phyloP scores from a whole-genome alignment of 139 green algal species.

The Chlamydomonas incerta region DNA sequence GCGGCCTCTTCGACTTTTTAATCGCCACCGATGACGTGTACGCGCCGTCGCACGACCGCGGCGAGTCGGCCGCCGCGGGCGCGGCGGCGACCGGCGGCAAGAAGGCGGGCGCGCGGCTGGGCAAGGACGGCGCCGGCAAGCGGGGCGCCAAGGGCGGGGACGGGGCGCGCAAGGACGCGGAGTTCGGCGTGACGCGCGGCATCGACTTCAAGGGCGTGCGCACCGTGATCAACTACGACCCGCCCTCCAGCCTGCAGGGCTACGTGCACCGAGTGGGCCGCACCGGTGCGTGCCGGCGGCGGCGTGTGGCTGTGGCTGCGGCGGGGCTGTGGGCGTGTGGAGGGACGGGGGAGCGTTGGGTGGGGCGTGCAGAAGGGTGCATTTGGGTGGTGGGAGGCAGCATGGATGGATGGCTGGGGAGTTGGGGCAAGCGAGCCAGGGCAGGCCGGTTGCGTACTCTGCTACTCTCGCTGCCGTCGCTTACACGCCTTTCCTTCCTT shows the following conservation, averaged over 20 bases:
- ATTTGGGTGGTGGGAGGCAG: not conserved
- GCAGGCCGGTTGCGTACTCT: too few species aligned
- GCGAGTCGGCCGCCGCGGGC: not conserved
- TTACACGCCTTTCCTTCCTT: too few species aligned
- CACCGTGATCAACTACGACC: conserved; percentile 93
- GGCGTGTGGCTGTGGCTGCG: not conserved
- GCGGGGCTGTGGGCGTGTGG: too few species aligned
- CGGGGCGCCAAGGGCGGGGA: not conserved
- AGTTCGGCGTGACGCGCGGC: conserved; percentile 96
- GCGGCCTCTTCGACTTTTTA: conserved; percentile 93
- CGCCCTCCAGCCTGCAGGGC: conserved; percentile 64
- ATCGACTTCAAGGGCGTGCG: conserved; percentile 97
- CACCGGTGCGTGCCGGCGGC: conserved; percentile 62
- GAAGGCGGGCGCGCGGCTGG: conserved; percentile 43
- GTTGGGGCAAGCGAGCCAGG: too few species aligned
- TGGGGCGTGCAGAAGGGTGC: not conserved
- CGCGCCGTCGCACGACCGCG: conserved; percentile 12
- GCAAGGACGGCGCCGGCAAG: conserved; percentile 6
- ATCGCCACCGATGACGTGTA: conserved; percentile 80
- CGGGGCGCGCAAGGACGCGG: conserved; percentile 70
- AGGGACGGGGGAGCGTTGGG: not conserved
- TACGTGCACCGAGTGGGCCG: conserved; percentile 94
- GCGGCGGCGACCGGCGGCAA: conserved; percentile 15
- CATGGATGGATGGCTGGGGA: too few species aligned
- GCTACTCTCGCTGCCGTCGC: too few species aligned